Conservation (phyloP, 2,329 filamentous ascomycete species). For the Colletotrichum sublineola region DNA sequence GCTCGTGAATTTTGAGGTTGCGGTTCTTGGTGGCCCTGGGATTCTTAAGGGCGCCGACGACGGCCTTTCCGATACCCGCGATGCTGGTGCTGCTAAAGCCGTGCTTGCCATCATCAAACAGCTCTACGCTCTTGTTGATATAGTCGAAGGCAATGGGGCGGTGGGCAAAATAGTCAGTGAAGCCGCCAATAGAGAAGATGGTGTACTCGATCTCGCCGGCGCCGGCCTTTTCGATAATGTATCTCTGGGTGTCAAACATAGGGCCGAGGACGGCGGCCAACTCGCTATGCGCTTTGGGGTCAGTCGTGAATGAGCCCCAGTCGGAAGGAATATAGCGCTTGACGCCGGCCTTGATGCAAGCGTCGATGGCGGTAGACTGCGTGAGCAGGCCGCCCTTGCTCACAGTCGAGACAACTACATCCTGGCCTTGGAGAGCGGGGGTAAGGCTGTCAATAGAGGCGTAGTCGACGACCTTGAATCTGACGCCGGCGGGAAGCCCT, state of each 20-base stretch:
- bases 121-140: slow-evolving; percentile 49
- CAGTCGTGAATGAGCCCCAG: slow-evolving; percentile 57
- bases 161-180: slow-evolving; percentile 70
- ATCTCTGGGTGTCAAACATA: slow-evolving; percentile 61
- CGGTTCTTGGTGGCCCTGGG: slow-evolving; percentile 65
- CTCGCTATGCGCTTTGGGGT: slow-evolving; percentile 43
- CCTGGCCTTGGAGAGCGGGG: slow-evolving; percentile 66
- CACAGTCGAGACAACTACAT: slow-evolving; percentile 69
- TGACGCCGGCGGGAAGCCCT: slow-evolving; percentile 21
- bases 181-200: slow-evolving; percentile 64
- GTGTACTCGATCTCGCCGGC: slow-evolving; percentile 66
- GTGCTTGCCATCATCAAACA: slow-evolving; percentile 64
- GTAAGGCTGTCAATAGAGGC: slow-evolving; percentile 52
- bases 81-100: slow-evolving; percentile 63
- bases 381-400: slow-evolving; percentile 51
- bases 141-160: slow-evolving; percentile 35
- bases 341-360: slow-evolving; percentile 69
- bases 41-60: slow-evolving; percentile 60
- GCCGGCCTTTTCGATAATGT: slow-evolving; percentile 56
- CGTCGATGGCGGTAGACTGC: slow-evolving; percentile 67
- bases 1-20: slow-evolving; percentile 65
- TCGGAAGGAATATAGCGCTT: slow-evolving; percentile 74
- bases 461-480: slow-evolving; percentile 23
- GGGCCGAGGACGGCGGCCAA: slow-evolving; percentile 63
- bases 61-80: slow-evolving; percentile 59